These are phyloP conservation scores for Solanum tarijense DNA, from an alignment of 257 asterid genomes.

Conservation along the genomic window DNA sequence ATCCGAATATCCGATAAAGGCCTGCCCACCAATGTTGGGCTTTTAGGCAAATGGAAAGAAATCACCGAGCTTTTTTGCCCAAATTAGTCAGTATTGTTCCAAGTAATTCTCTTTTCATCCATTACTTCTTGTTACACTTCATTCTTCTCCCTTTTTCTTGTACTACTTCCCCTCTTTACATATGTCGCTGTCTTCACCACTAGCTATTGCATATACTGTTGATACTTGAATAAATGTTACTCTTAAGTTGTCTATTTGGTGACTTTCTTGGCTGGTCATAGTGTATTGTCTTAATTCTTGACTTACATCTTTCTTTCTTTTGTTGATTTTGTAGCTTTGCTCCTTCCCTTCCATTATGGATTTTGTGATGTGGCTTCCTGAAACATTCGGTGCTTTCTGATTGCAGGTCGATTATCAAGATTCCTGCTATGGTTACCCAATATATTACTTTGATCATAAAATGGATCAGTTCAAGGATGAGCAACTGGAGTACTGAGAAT, in stretches of 20 bases:
- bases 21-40: not conserved
- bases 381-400: not conserved
- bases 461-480: constrained; percentile 27
- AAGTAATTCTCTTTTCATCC: not conserved
- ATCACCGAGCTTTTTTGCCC: not conserved
- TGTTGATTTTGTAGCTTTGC: not conserved
- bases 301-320: not conserved
- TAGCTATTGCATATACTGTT: not conserved
- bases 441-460: constrained; percentile 27
- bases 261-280: not conserved
- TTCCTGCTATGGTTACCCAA: constrained; percentile 40
- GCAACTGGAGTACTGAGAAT: constrained; percentile 26
- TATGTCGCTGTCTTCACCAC: not conserved
- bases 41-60: not conserved
- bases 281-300: not conserved
- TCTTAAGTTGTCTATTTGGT: not conserved
- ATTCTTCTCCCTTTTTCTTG: not conserved
- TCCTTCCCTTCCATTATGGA: not conserved
- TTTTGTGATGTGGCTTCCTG: not conserved
- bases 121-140: not conserved
- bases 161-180: not conserved
- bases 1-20: not conserved
- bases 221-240: not conserved
- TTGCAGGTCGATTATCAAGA: constrained; percentile 60
- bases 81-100: not conserved